phyloP scores from a whole-genome alignment of 805 yeast genomes.

The Hanseniaspora jakobsenii region DNA sequence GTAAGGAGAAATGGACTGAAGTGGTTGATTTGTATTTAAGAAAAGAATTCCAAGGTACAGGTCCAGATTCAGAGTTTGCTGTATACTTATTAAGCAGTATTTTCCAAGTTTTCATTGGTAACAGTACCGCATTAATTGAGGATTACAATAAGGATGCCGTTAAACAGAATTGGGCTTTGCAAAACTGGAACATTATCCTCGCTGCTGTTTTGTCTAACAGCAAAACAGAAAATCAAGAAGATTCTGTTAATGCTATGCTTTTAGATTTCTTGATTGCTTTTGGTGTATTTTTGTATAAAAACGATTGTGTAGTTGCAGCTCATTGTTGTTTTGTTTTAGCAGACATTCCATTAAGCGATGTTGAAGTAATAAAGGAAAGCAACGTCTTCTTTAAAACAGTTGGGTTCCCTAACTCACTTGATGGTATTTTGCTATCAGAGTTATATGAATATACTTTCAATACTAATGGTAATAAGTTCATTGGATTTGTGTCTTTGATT shows the following conservation, averaged over 20 bases:
- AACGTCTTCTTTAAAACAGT: constrained; percentile 32
- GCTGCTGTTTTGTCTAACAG: constrained; percentile 31
- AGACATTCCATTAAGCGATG: constrained; percentile 34
- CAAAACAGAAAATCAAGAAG: constrained; percentile 16
- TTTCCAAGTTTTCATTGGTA: constrained; percentile 55
- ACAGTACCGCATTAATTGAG: constrained; percentile 40
- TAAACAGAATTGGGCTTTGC: constrained; percentile 38
- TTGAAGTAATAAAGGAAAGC: constrained; percentile 22
- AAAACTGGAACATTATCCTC: constrained; percentile 41
- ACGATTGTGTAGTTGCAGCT: constrained; percentile 30
- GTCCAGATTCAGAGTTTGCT: constrained; percentile 27
- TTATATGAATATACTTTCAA: constrained; percentile 48
- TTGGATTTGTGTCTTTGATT: constrained; percentile 40
- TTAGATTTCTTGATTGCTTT: constrained; percentile 38
- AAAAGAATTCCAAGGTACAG: constrained; percentile 35
- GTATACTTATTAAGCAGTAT: constrained; percentile 39
- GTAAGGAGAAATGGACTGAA: constrained; percentile 47
- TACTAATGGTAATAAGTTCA: constrained; percentile 24
- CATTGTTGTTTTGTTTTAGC: constrained; percentile 38
- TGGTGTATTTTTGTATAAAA: constrained; percentile 36
- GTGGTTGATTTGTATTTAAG: constrained; percentile 46
- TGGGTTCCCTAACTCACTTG: constrained; percentile 32
- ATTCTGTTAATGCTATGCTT: constrained; percentile 16
- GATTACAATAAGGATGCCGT: constrained; percentile 33
- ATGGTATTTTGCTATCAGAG: constrained; percentile 49